phyloP scores from a whole-genome alignment of 2,329 filamentous ascomycete species.

The Alternaria triticimaculans region DNA sequence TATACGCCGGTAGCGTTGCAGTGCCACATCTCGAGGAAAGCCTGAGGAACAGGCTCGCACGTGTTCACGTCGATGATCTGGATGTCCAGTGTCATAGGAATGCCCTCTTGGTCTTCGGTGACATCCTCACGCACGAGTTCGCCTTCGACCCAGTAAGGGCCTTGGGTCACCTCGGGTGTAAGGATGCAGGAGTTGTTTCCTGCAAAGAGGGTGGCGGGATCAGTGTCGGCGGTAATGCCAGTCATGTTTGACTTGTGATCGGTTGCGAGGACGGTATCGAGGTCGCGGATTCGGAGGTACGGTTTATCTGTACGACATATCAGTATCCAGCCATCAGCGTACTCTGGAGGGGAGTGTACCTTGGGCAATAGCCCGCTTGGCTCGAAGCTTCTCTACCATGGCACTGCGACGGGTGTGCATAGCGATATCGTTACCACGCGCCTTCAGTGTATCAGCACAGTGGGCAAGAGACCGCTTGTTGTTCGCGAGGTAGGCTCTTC shows the following conservation, averaged over 20 bases:
- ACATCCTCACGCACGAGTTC: conserved; percentile 60
- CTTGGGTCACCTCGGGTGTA: conserved; percentile 42
- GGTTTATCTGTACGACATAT: conserved; percentile 27
- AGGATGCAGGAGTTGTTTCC: conserved; percentile 46
- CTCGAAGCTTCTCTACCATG: conserved; percentile 49
- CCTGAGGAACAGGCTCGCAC: conserved; percentile 58
- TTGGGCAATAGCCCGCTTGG: conserved; percentile 43
- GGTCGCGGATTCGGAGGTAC: conserved; percentile 36
- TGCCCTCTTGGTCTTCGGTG: conserved; percentile 56
- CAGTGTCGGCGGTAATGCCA: conserved; percentile 35
- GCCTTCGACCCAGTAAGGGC: conserved; percentile 54
- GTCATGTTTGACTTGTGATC: conserved; percentile 40
- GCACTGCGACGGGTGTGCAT: conserved; percentile 52
- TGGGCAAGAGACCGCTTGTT: conserved; percentile 50
- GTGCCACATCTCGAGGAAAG: conserved; percentile 63
- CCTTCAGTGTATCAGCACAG: conserved; percentile 50
- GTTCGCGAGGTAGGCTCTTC: conserved; percentile 43
- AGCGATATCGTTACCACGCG: conserved; percentile 50
- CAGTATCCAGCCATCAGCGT: conserved; percentile 1
- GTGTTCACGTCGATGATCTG: conserved; percentile 63
- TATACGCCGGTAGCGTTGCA: conserved; percentile 48
- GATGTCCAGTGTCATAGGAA: conserved; percentile 59
- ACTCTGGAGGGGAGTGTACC: conserved; percentile 8
- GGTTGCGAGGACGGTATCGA: conserved; percentile 36
- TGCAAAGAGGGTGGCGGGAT: conserved; percentile 37